A percentile compares a stretch with the other conserved stretches of the same genome.
Evolutionary conservation across 192 early-diverging fungal species (phyloP).

Genomic region (Podila horticola): DNA sequence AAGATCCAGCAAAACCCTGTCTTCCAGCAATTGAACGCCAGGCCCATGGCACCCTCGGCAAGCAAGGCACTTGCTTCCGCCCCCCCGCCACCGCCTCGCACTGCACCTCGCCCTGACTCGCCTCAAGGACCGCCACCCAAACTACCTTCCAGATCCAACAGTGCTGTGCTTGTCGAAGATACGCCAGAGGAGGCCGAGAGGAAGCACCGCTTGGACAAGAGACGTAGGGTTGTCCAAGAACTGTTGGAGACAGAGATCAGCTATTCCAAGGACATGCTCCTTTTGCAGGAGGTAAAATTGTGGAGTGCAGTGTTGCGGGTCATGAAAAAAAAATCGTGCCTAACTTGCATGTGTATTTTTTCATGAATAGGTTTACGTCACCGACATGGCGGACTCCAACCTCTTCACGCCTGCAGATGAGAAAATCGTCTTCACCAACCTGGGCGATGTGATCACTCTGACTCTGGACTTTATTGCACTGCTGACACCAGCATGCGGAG

Average conservation of each 20-base stretch:
- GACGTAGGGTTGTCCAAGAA: slow-evolving; percentile 78
- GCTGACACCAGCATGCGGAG: slow-evolving; percentile 67
- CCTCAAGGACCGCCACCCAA: slow-evolving; percentile 26
- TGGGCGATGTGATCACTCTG: slow-evolving; percentile 76
- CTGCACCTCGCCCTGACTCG: slow-evolving; percentile 38
- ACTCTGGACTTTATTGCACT: slow-evolving; percentile 72
- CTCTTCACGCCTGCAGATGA: slow-evolving; percentile 69
- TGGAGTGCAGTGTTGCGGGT: no score
- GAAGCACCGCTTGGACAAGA: slow-evolving; percentile 62
- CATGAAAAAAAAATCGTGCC: no score
- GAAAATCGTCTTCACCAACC: slow-evolving; percentile 81
- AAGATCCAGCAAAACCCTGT: slow-evolving; percentile 27
- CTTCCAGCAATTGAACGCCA: slow-evolving; percentile 32
- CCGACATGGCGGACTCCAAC: slow-evolving; percentile 54
- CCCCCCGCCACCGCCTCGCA: slow-evolving; percentile 24
- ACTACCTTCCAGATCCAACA: slow-evolving; percentile 33
- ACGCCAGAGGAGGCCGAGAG: slow-evolving; percentile 42
- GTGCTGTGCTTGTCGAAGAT: slow-evolving; percentile 15
- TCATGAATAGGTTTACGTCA: slow-evolving; percentile 64
- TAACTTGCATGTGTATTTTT: background rate
- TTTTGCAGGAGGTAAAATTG: slow-evolving; percentile 65
- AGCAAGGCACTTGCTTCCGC: background rate
- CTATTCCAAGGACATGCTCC: slow-evolving; percentile 79
- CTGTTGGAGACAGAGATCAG: slow-evolving; percentile 80
- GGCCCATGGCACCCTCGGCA: background rate